Conservation (phyloP, 495 filamentous ascomycete species). For the Aspergillus kassunensis region DNA sequence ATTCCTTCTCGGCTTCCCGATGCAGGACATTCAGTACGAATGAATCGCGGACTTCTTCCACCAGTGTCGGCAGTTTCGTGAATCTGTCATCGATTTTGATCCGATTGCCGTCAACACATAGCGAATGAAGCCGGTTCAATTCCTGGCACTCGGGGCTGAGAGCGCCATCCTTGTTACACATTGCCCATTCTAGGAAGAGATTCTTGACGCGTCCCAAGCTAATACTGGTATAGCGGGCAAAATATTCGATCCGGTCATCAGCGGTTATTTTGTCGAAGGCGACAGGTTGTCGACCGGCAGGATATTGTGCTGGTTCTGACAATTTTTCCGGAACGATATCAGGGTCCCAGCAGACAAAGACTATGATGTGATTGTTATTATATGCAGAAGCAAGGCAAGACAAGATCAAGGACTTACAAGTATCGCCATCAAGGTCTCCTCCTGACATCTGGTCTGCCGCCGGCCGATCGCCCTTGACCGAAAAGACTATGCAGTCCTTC, state of each 20-base stretch:
- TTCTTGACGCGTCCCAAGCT: background rate
- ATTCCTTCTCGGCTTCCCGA: background rate
- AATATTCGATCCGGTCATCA: slow-evolving; percentile 4
- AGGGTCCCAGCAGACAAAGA: slow-evolving; percentile 7
- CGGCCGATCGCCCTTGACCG: background rate
- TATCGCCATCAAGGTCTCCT: slow-evolving; percentile 5
- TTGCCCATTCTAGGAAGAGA: background rate
- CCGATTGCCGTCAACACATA: slow-evolving; percentile 1
- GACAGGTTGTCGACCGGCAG: background rate
- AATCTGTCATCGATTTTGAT: background rate
- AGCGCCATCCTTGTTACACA: background rate
- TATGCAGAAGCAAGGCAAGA: background rate
- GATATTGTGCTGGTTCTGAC: background rate
- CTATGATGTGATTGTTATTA: background rate
- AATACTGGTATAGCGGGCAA: background rate
- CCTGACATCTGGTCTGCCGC: slow-evolving; percentile 4
- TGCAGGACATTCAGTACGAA: slow-evolving; percentile 1
- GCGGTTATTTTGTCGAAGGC: background rate
- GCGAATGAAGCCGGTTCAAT: background rate
- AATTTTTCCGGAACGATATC: background rate
- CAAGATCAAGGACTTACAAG: background rate
- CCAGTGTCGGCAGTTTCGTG: background rate
- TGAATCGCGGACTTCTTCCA: background rate
- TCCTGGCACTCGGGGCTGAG: slow-evolving; percentile 3
- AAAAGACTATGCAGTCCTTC: slow-evolving; percentile 1